These are phyloP conservation scores for Tephrocybe sp. DNA, from an alignment of 768 basidiomycete species.

Conservation along the genomic window DNA sequence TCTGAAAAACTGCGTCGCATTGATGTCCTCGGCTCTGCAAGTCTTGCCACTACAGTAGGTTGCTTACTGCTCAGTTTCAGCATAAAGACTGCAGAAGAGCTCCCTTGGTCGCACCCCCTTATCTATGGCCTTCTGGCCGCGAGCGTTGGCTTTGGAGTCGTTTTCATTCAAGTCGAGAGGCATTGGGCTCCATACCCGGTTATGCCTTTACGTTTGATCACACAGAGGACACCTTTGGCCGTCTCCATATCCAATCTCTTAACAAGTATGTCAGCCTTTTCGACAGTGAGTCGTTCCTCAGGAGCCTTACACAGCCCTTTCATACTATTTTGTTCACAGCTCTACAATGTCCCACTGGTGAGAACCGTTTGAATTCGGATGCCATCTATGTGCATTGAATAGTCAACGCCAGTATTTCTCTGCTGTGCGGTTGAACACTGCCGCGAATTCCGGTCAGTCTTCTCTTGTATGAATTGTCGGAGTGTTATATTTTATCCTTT, in stretches of 20 bases:
- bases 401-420: slow-evolving; percentile 69
- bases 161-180: slow-evolving; percentile 81
- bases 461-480: slow-evolving; percentile 10
- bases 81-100: slow-evolving; percentile 75
- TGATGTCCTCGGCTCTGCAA: slow-evolving; percentile 82
- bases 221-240: slow-evolving; percentile 76
- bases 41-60: slow-evolving; percentile 71
- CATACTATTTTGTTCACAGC: slow-evolving; percentile 31
- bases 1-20: slow-evolving; percentile 73
- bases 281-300: slow-evolving; percentile 52
- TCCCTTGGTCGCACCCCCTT: slow-evolving; percentile 72
- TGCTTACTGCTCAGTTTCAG: slow-evolving; percentile 75
- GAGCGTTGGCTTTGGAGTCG: slow-evolving; percentile 51
- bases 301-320: slow-evolving; percentile 20
- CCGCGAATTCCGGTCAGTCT: slow-evolving; percentile 68
- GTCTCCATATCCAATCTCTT: slow-evolving; percentile 81
- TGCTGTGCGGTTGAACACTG: slow-evolving; percentile 68
- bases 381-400: slow-evolving; percentile 2
- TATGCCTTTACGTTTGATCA: slow-evolving; percentile 82
- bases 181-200: slow-evolving; percentile 81
- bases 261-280: slow-evolving; percentile 76
- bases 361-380: slow-evolving; percentile 21
- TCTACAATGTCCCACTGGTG: slow-evolving; percentile 86
- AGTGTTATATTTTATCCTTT: slow-evolving; percentile 13
- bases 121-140: slow-evolving; percentile 65